Conservation (phyloP, 2,329 filamentous ascomycete species). For the Nothomitra cinnamomea region DNA sequence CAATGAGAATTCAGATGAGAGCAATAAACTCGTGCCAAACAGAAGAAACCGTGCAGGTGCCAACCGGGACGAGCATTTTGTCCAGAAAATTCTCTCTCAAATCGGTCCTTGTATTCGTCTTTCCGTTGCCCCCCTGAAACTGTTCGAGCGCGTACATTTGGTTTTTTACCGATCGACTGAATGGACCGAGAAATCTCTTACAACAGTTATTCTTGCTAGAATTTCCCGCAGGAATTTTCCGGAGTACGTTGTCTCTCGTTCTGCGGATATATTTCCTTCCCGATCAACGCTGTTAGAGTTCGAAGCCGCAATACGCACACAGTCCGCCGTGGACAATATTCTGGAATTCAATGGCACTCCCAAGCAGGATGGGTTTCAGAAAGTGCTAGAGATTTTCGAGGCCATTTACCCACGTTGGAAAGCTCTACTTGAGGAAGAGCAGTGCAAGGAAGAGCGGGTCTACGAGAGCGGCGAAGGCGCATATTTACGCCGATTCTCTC, state of each 20-base stretch:
- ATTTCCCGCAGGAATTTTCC: conserved; percentile 81
- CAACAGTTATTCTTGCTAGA: conserved; percentile 82
- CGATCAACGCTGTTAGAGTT: conserved; percentile 67
- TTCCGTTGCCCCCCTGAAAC: conserved; percentile 50
- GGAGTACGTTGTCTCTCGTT: conserved; percentile 76
- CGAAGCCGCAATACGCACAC: conserved; percentile 67
- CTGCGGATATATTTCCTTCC: conserved; percentile 72
- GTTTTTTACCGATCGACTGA: conserved; percentile 93
- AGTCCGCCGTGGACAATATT: conserved; percentile 65
- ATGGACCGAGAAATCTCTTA: conserved; percentile 95
- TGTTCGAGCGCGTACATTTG: conserved; percentile 88
- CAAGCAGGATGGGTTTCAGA: conserved; percentile 44
- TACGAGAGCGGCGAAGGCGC: conserved; percentile 74
- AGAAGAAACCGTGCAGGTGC: conserved; percentile 22
- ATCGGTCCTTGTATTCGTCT: conserved; percentile 76
- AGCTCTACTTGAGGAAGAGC: conserved; percentile 52
- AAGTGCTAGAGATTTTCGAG: conserved; percentile 55
- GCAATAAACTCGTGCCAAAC: conserved; percentile 21
- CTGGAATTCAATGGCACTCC: conserved; percentile 64
- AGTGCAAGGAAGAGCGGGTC: conserved; percentile 55
- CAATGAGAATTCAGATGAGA: conserved; percentile 16
- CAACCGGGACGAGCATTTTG: conserved; percentile 58
- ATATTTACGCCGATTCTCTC: conserved; percentile 78
- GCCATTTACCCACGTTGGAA: conserved; percentile 70
- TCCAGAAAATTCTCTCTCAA: conserved; percentile 57